A percentile compares a stretch with the other conserved stretches of the same genome.
phyloP scores from a whole-genome alignment of 805 yeast genomes.

The Myxozyma lipomycoides region DNA sequence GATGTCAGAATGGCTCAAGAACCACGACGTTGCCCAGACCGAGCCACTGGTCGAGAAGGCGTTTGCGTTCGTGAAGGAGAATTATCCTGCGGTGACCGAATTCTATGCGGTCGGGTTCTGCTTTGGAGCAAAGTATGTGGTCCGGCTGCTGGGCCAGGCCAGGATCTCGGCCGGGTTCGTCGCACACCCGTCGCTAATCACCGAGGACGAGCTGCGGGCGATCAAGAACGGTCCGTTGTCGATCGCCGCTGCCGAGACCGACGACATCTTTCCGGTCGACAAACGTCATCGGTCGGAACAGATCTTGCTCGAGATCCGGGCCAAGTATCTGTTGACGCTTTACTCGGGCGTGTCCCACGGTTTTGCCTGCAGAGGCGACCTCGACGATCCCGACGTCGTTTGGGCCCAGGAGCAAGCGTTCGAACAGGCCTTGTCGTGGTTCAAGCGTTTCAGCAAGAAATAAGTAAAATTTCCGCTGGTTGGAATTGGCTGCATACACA shows the following conservation, averaged over 20 bases:
- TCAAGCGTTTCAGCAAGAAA: not conserved
- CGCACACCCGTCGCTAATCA: slow-evolving; percentile 78
- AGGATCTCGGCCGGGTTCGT: slow-evolving; percentile 58
- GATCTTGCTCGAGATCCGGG: slow-evolving; percentile 49
- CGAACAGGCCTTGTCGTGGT: slow-evolving; percentile 24
- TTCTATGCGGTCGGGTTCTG: slow-evolving; percentile 70
- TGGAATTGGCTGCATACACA: too few species aligned
- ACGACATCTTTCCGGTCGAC: slow-evolving; percentile 57
- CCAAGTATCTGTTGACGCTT: slow-evolving; percentile 55
- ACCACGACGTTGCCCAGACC: slow-evolving; percentile 48
- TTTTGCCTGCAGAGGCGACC: slow-evolving; percentile 47
- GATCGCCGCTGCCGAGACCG: slow-evolving; percentile 70
- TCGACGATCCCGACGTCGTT: slow-evolving; percentile 15
- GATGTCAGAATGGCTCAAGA: slow-evolving; percentile 47
- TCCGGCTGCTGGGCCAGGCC: slow-evolving; percentile 45
- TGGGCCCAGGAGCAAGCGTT: slow-evolving; percentile 37
- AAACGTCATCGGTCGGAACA: slow-evolving; percentile 58
- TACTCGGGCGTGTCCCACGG: slow-evolving; percentile 70
- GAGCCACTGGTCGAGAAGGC: slow-evolving; percentile 48
- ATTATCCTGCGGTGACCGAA: slow-evolving; percentile 43
- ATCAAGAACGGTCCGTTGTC: slow-evolving; percentile 61
- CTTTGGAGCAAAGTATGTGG: slow-evolving; percentile 69
- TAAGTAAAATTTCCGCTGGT: too few species aligned
- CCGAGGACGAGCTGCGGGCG: slow-evolving; percentile 57
- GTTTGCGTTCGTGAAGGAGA: slow-evolving; percentile 43